phyloP scores from a whole-genome alignment of 768 basidiomycete species.

The Auricularia auricula-judae region DNA sequence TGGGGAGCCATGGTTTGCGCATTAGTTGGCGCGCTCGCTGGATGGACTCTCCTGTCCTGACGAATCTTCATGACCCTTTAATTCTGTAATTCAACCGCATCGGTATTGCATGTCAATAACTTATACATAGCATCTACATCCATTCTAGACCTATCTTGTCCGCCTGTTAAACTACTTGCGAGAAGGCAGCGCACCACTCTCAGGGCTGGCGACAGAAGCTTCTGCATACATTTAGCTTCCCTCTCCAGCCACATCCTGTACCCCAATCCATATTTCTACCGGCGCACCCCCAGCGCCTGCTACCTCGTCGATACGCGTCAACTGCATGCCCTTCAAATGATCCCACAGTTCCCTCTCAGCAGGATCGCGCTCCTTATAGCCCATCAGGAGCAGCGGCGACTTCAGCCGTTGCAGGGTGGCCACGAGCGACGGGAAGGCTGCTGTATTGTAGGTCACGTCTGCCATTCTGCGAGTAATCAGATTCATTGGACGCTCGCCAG shows the following conservation, averaged over 20 bases:
- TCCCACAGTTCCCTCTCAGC: constrained; percentile 70
- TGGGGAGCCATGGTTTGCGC: too few relatives aligned
- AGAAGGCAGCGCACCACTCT: too few relatives aligned
- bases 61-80: too few relatives aligned
- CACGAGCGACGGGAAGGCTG: constrained; percentile 69
- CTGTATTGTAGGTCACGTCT: constrained; percentile 86
- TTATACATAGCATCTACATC: too few relatives aligned
- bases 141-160: too few relatives aligned
- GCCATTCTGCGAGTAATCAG: constrained; percentile 53
- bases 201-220: too few relatives aligned
- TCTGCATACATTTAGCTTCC: too few relatives aligned
- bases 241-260: background rate
- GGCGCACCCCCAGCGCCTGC: constrained; percentile 50
- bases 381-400: constrained; percentile 49
- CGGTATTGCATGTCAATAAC: too few relatives aligned
- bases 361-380: constrained; percentile 78
- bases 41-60: too few relatives aligned
- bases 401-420: constrained; percentile 49
- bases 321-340: constrained; percentile 38
- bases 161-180: too few relatives aligned
- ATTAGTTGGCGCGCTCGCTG: too few relatives aligned
- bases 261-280: constrained; percentile 63
- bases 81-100: too few relatives aligned
- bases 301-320: constrained; percentile 44
- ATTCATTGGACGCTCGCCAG: background rate